Conservation (phyloP, 805 yeast genomes). For the Barnettozyma sucrosica region DNA sequence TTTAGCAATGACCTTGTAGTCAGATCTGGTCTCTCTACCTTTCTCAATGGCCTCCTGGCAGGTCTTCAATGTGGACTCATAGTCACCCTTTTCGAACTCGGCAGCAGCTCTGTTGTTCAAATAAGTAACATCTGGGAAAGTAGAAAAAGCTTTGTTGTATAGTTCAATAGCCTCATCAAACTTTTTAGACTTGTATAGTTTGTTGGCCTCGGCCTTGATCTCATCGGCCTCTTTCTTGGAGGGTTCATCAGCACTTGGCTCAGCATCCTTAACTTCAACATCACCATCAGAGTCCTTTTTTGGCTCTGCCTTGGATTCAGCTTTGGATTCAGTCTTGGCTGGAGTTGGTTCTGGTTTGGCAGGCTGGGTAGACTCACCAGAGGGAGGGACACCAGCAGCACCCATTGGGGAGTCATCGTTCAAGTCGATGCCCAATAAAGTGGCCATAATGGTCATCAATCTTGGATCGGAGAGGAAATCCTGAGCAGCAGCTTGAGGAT, state of each 20-base stretch:
- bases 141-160: constrained; percentile 82
- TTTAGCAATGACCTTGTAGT: constrained; percentile 86
- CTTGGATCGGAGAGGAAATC: constrained; percentile 77
- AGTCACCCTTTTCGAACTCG: constrained; percentile 92
- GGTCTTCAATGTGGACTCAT: constrained; percentile 75
- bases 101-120: constrained; percentile 98
- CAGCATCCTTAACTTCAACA: constrained; percentile 23
- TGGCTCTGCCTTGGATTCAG: constrained; percentile 23
- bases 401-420: constrained; percentile 29
- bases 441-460: constrained; percentile 81
- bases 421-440: constrained; percentile 76
- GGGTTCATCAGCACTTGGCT: constrained; percentile 12
- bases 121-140: constrained; percentile 80
- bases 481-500: constrained; percentile 70
- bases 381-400: constrained; percentile 18
- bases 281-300: constrained; percentile 35
- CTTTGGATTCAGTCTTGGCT: constrained; percentile 22
- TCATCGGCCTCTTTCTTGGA: constrained; percentile 52
- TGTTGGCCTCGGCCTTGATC: constrained; percentile 81
- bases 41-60: constrained; percentile 79
- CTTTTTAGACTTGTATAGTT: constrained; percentile 75
- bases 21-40: constrained; percentile 87
- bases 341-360: constrained; percentile 22
- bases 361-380: constrained; percentile 23
- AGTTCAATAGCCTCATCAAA: constrained; percentile 89